Conservation (phyloP, 345 rosid species). For the Dipteronia sinensis region DNA sequence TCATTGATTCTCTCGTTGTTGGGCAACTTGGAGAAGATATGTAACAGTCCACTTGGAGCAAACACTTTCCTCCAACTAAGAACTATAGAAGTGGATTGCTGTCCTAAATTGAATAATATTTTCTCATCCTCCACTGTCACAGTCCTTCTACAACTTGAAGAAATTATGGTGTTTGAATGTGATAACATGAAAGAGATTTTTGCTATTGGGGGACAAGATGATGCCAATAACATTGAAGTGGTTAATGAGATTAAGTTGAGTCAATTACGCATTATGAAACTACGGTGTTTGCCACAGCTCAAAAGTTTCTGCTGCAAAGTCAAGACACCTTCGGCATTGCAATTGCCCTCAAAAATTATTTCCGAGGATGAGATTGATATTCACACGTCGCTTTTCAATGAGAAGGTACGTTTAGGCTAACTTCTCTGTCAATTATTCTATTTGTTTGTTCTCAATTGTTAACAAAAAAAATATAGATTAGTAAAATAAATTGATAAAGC, state of each 20-base stretch:
- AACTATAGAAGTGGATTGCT: neutral
- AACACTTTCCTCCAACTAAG: neutral
- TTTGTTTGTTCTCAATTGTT: neutral
- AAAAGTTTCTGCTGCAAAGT: neutral
- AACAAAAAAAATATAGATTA: too few relatives aligned
- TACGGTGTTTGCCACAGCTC: neutral
- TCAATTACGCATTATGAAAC: neutral
- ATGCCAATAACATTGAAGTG: neutral
- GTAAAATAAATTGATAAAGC: too few relatives aligned
- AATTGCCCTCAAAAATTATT: neutral
- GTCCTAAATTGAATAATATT: neutral
- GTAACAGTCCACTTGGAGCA: neutral
- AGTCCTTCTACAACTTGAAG: neutral
- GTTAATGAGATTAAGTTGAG: neutral
- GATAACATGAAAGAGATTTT: slow-evolving; percentile 14
- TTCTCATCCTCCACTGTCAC: neutral
- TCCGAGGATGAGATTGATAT: neutral
- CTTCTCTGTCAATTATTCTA: neutral
- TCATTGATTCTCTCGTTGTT: neutral
- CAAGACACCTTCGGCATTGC: neutral
- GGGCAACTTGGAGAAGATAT: slow-evolving; percentile 4
- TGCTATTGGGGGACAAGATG: neutral
- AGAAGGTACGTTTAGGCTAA: neutral
- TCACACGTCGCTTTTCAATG: slow-evolving; percentile 9
- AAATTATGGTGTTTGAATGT: neutral